A percentile compares a stretch with the other conserved stretches of the same genome.
Evolutionary conservation across 345 rosid genomes (phyloP).

Genomic region (Lepidium sativum): DNA sequence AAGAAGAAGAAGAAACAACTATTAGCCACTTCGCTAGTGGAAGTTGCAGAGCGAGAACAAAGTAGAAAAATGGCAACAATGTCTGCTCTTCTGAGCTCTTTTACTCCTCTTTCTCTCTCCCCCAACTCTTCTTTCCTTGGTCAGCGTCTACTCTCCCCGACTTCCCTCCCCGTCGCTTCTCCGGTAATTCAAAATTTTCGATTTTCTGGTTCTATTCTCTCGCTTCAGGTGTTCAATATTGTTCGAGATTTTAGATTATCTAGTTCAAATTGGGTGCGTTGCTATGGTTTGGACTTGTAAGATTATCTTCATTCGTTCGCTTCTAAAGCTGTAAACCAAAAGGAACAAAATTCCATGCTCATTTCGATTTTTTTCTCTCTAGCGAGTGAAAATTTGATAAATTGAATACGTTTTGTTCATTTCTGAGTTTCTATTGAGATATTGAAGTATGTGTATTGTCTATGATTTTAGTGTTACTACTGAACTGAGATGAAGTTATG

Average conservation of each 20-base stretch:
- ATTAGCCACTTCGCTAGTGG: not conserved
- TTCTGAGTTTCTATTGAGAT: not conserved
- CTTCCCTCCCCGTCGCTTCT: slow-evolving; percentile 32
- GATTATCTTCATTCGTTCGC: not conserved
- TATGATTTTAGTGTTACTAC: too few species aligned
- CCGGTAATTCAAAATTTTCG: slow-evolving; percentile 29
- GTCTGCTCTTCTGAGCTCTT: slow-evolving; percentile 74
- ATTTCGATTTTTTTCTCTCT: not conserved
- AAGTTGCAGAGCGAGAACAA: slow-evolving; percentile 14
- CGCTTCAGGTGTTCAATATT: not conserved
- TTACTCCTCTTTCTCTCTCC: slow-evolving; percentile 50
- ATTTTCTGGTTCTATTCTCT: not conserved
- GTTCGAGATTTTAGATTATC: not conserved
- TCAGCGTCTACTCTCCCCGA: slow-evolving; percentile 46
- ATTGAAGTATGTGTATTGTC: too few species aligned
- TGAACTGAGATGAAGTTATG: not conserved
- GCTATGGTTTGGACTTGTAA: not conserved
- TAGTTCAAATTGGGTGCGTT: not conserved
- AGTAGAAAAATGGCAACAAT: slow-evolving; percentile 49
- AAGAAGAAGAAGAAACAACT: not conserved
- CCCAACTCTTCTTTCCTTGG: slow-evolving; percentile 64
- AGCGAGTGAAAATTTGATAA: not conserved
- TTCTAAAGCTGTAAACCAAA: too few species aligned
- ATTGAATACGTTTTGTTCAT: not conserved
- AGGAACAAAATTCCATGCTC: not conserved